Percentiles rank a stretch among this genome's conserved stretches.
These are phyloP conservation scores for Kregervanrija delftensis DNA, from an alignment of 805 yeast species.

Conservation along the genomic window DNA sequence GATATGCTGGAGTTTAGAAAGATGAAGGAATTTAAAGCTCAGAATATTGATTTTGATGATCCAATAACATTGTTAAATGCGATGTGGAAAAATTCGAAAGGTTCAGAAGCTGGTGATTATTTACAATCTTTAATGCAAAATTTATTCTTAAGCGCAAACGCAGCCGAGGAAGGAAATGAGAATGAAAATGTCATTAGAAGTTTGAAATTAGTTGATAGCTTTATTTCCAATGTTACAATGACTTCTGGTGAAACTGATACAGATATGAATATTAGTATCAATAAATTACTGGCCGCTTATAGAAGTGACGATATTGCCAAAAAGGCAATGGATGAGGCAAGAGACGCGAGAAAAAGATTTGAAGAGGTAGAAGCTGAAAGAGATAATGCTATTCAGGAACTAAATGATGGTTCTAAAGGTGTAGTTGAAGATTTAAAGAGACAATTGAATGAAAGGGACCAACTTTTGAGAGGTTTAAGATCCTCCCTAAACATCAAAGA, in stretches of 20 bases:
- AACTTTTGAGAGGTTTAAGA: slow-evolving; percentile 51
- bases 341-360: slow-evolving; percentile 31
- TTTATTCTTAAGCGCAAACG: slow-evolving; percentile 42
- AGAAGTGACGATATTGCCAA: slow-evolving; percentile 83
- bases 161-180: slow-evolving; percentile 32
- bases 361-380: slow-evolving; percentile 39
- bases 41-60: slow-evolving; percentile 54
- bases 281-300: slow-evolving; percentile 60
- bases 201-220: slow-evolving; percentile 46
- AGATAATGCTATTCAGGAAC: slow-evolving; percentile 22
- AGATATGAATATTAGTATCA: slow-evolving; percentile 73
- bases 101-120: slow-evolving; percentile 52
- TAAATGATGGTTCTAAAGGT: slow-evolving; percentile 66
- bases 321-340: slow-evolving; percentile 50
- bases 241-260: slow-evolving; percentile 50
- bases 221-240: slow-evolving; percentile 47
- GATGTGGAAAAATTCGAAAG: slow-evolving; percentile 49
- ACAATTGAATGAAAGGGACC: slow-evolving; percentile 59
- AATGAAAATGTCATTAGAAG: slow-evolving; percentile 40
- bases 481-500: slow-evolving; percentile 55
- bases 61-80: slow-evolving; percentile 64
- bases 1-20: slow-evolving; percentile 37
- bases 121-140: slow-evolving; percentile 63
- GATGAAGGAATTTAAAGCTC: slow-evolving; percentile 30
- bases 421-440: slow-evolving; percentile 51